A percentile compares a stretch with the other conserved stretches of the same genome.
Conservation (phyloP, 768 basidiomycete species). For the Tricholoma saponaceum region DNA sequence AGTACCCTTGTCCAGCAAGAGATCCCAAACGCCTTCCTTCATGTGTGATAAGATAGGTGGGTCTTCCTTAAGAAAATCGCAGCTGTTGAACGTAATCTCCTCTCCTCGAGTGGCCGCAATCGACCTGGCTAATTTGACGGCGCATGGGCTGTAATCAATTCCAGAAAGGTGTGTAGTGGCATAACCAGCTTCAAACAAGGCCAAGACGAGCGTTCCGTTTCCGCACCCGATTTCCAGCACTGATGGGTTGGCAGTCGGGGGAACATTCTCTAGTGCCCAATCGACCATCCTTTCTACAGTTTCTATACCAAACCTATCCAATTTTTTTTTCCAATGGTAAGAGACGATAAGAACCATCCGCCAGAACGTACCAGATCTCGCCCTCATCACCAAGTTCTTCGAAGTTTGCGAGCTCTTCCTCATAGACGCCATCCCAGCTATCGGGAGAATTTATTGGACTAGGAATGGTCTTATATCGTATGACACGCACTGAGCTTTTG, state of each 20-base stretch:
- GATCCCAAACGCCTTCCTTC: conserved; percentile 51
- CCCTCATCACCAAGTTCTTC: conserved; percentile 80
- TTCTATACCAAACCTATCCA: conserved; percentile 72
- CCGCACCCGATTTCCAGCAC: conserved; percentile 79
- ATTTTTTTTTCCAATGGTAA: not conserved
- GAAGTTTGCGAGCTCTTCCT: conserved; percentile 67
- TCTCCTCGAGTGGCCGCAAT: conserved; percentile 47
- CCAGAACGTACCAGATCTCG: conserved; percentile 64
- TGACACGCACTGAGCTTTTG: conserved; percentile 64
- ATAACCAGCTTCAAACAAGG: conserved; percentile 67
- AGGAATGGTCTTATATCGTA: not conserved
- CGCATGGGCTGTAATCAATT: conserved; percentile 75
- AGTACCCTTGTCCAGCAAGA: conserved; percentile 85
- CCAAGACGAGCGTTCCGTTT: conserved; percentile 74
- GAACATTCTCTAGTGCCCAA: conserved; percentile 58
- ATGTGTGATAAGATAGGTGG: conserved; percentile 32
- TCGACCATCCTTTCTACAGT: conserved; percentile 76
- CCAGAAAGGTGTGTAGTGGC: conserved; percentile 47
- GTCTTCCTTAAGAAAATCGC: conserved; percentile 62
- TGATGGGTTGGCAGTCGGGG: conserved; percentile 40
- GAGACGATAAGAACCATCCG: not conserved
- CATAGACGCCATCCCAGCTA: conserved; percentile 80
- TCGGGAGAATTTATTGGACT: conserved; percentile 2
- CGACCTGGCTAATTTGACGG: conserved; percentile 56
- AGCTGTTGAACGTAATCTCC: conserved; percentile 50